A percentile compares a stretch with the other conserved stretches of the same genome.
Conservation (phyloP, 2,329 filamentous ascomycete genomes). For the Trichoderma sp. region DNA sequence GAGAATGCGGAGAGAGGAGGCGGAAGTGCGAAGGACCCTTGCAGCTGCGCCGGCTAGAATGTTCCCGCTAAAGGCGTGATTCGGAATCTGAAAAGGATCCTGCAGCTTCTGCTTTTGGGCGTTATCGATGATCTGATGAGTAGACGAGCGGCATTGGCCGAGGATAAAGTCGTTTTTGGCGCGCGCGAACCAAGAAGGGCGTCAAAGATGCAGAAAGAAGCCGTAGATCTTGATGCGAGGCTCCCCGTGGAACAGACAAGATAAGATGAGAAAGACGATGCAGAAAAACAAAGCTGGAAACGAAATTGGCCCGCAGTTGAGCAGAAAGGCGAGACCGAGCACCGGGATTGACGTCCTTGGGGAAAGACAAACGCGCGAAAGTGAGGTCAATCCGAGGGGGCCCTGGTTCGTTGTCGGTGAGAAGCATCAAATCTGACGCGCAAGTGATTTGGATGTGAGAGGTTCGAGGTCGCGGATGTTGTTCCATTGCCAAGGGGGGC, state of each 20-base stretch:
- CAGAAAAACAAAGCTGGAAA: not conserved
- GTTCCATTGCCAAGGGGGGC: not conserved
- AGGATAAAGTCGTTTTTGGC: not conserved
- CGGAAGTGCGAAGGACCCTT: constrained; percentile 10
- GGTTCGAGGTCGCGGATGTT: constrained; percentile 12
- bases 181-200: not conserved
- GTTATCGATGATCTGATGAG: not conserved
- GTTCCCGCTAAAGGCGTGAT: constrained; percentile 4
- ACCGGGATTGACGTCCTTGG: not conserved
- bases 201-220: not conserved
- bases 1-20: constrained; percentile 12
- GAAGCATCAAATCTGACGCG: constrained; percentile 14
- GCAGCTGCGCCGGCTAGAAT: not conserved
- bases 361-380: not conserved
- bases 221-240: not conserved
- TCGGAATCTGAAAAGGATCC: not conserved
- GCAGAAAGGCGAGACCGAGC: not conserved
- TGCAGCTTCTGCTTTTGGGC: not conserved
- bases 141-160: not conserved
- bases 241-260: not conserved
- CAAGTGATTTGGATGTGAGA: not conserved
- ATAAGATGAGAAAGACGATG: not conserved
- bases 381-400: not conserved
- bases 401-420: constrained; percentile 19
- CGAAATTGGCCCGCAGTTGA: not conserved